Evolutionary conservation across 768 basidiomycete species (phyloP), one percentile per base, ranked within the genome.

Genomic region (Termitomyces sp.): DNA sequence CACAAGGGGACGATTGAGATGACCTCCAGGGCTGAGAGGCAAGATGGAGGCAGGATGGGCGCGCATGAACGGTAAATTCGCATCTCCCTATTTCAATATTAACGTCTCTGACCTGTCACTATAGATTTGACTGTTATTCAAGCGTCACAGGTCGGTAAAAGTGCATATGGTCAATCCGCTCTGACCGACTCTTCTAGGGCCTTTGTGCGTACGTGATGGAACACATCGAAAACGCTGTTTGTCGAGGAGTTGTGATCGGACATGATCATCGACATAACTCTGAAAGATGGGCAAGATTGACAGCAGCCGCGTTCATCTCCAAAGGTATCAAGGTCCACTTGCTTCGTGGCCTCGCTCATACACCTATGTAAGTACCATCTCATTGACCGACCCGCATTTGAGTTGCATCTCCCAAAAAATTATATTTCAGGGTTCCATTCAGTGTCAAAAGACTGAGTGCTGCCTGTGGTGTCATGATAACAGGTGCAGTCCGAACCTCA

Each of bases 401-500:
- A 19, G 17, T 17, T 19, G 11, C 40, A 27, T 17, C 3, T 21
- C 4, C n/a, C 19, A 19, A 49, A 32, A 43, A 42, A 4, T 19
- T 12, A 10, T 17, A 14, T 49, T 52, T 40, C 41, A 92, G 91
- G 68, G 90, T 93, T 1, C 93, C 93, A 0, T 94, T 92, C 67
- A 79, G 81, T 27, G 79, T 93, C 14, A 84, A 83, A 61, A 73
- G 69, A 50, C 65, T 91, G 45, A 73, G 73, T 11, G 91, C 92
- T 3, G 85, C 87, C 1, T 87, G 88, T 58, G 93, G 93, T 19
- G 83, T 94, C 3, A 95, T 95, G 93, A 88, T 95, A 49, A 95
- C 93, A 61, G 91, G 89, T 85, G 47, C 6, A 19, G 21, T 41
- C 72, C 34, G 3, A 14, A 3, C 12, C 12, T 52, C 43, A 46